These are phyloP conservation scores for Cruciata laevipes DNA, from an alignment of 257 asterid species.

Conservation along the genomic window DNA sequence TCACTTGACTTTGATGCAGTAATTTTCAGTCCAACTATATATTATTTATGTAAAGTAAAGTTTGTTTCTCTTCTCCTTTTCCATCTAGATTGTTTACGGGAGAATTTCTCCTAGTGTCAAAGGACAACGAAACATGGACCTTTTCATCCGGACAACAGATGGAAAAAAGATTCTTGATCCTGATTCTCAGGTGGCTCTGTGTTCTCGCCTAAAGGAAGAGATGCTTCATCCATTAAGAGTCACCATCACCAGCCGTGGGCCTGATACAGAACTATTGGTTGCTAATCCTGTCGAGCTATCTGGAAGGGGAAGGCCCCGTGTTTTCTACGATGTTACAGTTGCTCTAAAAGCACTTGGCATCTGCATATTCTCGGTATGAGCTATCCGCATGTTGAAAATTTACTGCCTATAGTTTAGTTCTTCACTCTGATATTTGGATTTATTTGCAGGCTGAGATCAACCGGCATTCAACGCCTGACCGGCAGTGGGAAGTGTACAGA, in stretches of 20 bases:
- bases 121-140: slow-evolving; percentile 37
- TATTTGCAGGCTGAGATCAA: slow-evolving; percentile 40
- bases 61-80: slow-evolving; percentile 10
- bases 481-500: slow-evolving; percentile 51
- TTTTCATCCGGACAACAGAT: slow-evolving; percentile 33
- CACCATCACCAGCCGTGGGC: slow-evolving; percentile 46
- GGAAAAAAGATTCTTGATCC: slow-evolving; percentile 39
- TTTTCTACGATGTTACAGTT: slow-evolving; percentile 37
- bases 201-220: slow-evolving; percentile 40
- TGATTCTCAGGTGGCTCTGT: slow-evolving; percentile 27
- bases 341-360: slow-evolving; percentile 39
- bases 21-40: background rate
- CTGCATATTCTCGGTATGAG: slow-evolving; percentile 39
- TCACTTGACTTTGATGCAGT: background rate
- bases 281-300: slow-evolving; percentile 54
- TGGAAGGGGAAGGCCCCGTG: slow-evolving; percentile 48
- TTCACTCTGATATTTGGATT: slow-evolving; percentile 1
- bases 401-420: background rate
- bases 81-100: slow-evolving; percentile 36
- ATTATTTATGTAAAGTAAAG: background rate
- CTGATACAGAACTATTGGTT: slow-evolving; percentile 46
- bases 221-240: slow-evolving; percentile 48
- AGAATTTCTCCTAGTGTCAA: slow-evolving; percentile 32
- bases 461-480: slow-evolving; percentile 37
- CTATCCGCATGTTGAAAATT: background rate